A percentile compares a stretch with the other conserved stretches of the same genome.
Evolutionary conservation across 768 basidiomycete species (phyloP).

Genomic region (Lentinula detonsa): DNA sequence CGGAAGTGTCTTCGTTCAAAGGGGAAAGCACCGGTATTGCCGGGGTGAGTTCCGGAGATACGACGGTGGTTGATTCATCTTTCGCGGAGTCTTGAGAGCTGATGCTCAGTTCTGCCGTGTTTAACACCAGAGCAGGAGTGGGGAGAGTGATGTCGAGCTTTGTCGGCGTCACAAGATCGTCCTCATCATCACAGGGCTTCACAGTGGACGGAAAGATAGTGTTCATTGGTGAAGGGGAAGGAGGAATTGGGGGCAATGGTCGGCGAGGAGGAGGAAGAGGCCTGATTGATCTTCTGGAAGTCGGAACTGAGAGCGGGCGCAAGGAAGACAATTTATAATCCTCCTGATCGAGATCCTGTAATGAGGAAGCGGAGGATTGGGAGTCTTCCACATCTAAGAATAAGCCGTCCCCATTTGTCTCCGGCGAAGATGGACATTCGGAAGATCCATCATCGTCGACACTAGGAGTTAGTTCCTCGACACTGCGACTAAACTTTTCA

Average conservation of each 20-base stretch:
- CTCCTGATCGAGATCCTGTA: not conserved
- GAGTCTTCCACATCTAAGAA: not conserved
- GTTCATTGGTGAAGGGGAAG: not conserved
- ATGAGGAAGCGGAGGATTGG: not conserved
- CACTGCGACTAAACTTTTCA: too few species aligned
- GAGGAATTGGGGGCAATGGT: conserved; percentile 6
- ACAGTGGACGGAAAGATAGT: not conserved
- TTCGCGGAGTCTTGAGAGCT: not conserved
- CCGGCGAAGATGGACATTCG: not conserved
- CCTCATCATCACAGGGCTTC: not conserved
- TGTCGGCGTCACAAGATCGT: not conserved
- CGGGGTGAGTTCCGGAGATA: not conserved
- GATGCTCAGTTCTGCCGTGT: not conserved
- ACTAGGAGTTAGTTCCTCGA: not conserved
- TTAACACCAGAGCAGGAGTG: not conserved
- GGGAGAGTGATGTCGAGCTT: not conserved
- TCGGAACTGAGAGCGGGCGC: not conserved
- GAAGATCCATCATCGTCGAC: not conserved
- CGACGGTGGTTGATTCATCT: not conserved
- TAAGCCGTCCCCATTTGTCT: not conserved
- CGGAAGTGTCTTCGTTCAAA: not conserved
- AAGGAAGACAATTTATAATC: not conserved
- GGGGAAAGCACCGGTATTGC: not conserved
- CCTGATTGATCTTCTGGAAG: not conserved
- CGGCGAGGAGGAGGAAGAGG: conserved; percentile 8